Conservation (phyloP, 495 filamentous ascomycete genomes). For the Astrocystis sublimbata region DNA sequence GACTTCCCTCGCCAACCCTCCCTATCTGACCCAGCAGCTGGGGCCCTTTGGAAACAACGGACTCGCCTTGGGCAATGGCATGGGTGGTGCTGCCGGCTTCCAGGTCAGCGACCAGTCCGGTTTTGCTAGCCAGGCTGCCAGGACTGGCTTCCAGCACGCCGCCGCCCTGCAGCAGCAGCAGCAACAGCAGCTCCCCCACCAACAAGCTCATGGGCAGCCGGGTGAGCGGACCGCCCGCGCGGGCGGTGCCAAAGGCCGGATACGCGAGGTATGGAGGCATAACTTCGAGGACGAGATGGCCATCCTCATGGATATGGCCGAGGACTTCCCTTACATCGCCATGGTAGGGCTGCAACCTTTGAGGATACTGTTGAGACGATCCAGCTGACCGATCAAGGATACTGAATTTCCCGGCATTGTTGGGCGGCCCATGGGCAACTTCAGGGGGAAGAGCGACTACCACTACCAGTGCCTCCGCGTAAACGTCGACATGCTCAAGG, state of each 20-base stretch:
- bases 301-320: conserved; percentile 72
- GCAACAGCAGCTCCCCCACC: conserved; percentile 51
- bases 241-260: conserved; percentile 64
- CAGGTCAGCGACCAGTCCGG: conserved; percentile 72
- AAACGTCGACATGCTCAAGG: conserved; percentile 94
- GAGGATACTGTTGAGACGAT: conserved; percentile 1
- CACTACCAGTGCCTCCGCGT: conserved; percentile 97
- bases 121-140: conserved; percentile 83
- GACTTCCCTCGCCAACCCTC: conserved; percentile 36
- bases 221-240: conserved; percentile 43
- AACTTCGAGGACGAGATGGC: conserved; percentile 92
- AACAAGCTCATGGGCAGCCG: conserved; percentile 52
- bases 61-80: conserved; percentile 56
- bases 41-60: conserved; percentile 68
- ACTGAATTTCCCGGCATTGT: conserved; percentile 98
- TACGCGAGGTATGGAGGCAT: conserved; percentile 92
- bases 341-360: conserved; percentile 66
- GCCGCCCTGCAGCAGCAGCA: conserved; percentile 62
- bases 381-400: conserved; percentile 61
- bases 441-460: conserved; percentile 92
- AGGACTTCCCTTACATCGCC: conserved; percentile 90
- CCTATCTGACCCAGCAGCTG: conserved; percentile 59
- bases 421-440: conserved; percentile 89
- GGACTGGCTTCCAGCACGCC: conserved; percentile 80
- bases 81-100: conserved; percentile 49